Percentiles rank a stretch among this genome's conserved stretches.
These are phyloP conservation scores for Blastomyces parvus DNA, from an alignment of 2,329 filamentous ascomycete species.

Conservation along the genomic window DNA sequence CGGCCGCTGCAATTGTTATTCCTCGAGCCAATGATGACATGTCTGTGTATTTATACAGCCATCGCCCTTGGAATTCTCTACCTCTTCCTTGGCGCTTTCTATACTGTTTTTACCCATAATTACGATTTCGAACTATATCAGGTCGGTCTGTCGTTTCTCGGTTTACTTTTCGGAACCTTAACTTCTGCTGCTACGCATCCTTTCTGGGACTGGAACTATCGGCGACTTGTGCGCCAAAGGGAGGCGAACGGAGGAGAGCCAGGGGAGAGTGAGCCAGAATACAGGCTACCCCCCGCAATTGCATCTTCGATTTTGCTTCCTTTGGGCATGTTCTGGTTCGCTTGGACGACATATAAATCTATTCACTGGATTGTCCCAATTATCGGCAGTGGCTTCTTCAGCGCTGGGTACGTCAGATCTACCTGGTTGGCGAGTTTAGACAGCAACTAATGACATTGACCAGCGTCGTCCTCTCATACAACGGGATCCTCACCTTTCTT, in stretches of 20 bases:
- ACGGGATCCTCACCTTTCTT: slow-evolving; percentile 70
- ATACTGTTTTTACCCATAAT: slow-evolving; percentile 33
- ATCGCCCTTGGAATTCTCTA: slow-evolving; percentile 21
- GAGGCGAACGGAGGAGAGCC: not conserved
- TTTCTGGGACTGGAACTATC: not conserved
- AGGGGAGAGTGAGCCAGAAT: slow-evolving; percentile 58
- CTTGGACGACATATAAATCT: slow-evolving; percentile 58
- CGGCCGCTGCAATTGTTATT: slow-evolving; percentile 40
- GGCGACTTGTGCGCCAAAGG: not conserved
- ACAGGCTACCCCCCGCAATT: slow-evolving; percentile 59
- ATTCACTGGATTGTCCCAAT: slow-evolving; percentile 64
- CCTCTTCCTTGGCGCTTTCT: slow-evolving; percentile 36
- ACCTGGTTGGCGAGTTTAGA: not conserved
- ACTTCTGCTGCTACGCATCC: not conserved
- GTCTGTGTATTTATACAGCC: slow-evolving; percentile 19
- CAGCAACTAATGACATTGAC: slow-evolving; percentile 13
- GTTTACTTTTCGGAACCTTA: slow-evolving; percentile 12
- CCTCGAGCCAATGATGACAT: slow-evolving; percentile 35
- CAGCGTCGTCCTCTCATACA: slow-evolving; percentile 62
- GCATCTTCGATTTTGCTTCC: slow-evolving; percentile 60
- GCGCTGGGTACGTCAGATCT: slow-evolving; percentile 45
- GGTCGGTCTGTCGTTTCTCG: slow-evolving; percentile 27
- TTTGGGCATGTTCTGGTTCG: slow-evolving; percentile 69
- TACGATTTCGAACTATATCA: slow-evolving; percentile 31
- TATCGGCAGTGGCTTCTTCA: slow-evolving; percentile 57